Percentiles rank a stretch among this genome's conserved stretches.
phyloP scores from a whole-genome alignment of 768 basidiomycete species.

The Leccinellum luteum region DNA sequence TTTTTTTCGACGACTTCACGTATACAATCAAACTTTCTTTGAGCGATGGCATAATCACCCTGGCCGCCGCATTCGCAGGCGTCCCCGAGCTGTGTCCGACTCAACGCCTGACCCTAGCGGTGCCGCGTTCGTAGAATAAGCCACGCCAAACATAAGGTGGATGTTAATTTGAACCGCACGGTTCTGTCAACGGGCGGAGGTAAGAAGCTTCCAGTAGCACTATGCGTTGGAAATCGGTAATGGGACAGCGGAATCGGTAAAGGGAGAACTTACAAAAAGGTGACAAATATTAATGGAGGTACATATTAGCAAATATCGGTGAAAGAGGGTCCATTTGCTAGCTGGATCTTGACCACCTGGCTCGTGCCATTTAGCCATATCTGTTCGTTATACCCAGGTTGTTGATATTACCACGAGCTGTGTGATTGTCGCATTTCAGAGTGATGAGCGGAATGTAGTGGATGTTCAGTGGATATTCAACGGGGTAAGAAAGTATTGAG shows the following conservation, averaged over 20 bases:
- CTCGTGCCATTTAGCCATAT: constrained; percentile 56
- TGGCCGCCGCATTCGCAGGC: constrained; percentile 42
- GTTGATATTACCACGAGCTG: no score
- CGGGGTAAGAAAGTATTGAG: no score
- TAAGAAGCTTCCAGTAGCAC: constrained; percentile 51
- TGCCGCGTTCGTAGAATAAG: constrained; percentile 45
- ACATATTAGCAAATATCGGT: neutral
- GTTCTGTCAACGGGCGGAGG: constrained; percentile 51
- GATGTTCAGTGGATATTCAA: no score
- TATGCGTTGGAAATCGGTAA: constrained; percentile 44
- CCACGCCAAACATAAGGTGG: constrained; percentile 45
- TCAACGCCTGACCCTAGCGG: constrained; percentile 43
- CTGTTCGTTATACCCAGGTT: no score
- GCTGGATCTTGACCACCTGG: constrained; percentile 58
- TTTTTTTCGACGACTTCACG: neutral
- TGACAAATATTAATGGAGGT: no score
- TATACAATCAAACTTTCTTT: constrained; percentile 40
- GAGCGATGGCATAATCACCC: constrained; percentile 59
- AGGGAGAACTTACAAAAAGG: constrained; percentile 48
- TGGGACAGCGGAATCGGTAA: constrained; percentile 47
- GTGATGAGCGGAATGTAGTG: no score
- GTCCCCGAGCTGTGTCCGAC: constrained; percentile 41
- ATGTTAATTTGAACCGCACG: constrained; percentile 55
- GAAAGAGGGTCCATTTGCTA: constrained; percentile 26
- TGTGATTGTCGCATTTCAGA: no score